Evolutionary conservation across 2,329 filamentous ascomycete genomes (phyloP).

Genomic region (Epichloe brachyelytri): DNA sequence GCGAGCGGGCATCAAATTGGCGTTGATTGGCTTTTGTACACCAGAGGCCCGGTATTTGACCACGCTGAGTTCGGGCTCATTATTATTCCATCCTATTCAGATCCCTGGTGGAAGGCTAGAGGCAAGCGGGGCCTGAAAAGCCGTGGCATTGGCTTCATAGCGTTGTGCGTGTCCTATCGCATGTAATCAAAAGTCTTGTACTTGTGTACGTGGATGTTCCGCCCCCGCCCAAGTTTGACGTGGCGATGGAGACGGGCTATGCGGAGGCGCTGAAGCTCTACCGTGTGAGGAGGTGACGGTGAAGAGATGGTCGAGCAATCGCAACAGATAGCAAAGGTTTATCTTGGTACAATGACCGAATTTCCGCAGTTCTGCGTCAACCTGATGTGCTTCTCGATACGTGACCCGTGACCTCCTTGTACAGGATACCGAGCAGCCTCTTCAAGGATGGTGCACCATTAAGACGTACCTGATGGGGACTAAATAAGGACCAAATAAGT

Average conservation of each 20-base stretch:
- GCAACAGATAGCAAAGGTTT: slow-evolving; percentile 37
- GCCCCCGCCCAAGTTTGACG: slow-evolving; percentile 39
- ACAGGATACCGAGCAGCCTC: too few relatives aligned
- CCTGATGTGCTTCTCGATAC: too few relatives aligned
- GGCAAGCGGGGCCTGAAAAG: slow-evolving; percentile 35
- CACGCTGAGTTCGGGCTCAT: slow-evolving; percentile 89
- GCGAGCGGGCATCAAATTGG: slow-evolving; percentile 82
- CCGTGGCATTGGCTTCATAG: slow-evolving; percentile 80
- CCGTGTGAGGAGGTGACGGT: slow-evolving; percentile 70
- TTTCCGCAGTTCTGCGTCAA: too few relatives aligned
- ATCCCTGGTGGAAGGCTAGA: slow-evolving; percentile 56
- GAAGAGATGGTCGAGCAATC: slow-evolving; percentile 73
- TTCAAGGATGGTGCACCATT: too few relatives aligned
- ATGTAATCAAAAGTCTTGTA: slow-evolving; percentile 82
- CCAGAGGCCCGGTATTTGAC: slow-evolving; percentile 82
- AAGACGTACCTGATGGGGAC: too few relatives aligned
- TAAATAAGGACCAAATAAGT: too few relatives aligned
- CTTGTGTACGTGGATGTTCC: slow-evolving; percentile 88
- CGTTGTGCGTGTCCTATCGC: slow-evolving; percentile 76
- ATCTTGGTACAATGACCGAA: too few relatives aligned
- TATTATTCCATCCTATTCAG: slow-evolving; percentile 69
- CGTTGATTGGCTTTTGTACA: slow-evolving; percentile 88
- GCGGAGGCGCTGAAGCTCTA: slow-evolving; percentile 54
- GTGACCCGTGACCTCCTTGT: too few relatives aligned
- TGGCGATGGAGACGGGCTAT: slow-evolving; percentile 40